Evolutionary conservation across 176 grass and related monocot species (phyloP).

Genomic region (Aechmea fasciata): DNA sequence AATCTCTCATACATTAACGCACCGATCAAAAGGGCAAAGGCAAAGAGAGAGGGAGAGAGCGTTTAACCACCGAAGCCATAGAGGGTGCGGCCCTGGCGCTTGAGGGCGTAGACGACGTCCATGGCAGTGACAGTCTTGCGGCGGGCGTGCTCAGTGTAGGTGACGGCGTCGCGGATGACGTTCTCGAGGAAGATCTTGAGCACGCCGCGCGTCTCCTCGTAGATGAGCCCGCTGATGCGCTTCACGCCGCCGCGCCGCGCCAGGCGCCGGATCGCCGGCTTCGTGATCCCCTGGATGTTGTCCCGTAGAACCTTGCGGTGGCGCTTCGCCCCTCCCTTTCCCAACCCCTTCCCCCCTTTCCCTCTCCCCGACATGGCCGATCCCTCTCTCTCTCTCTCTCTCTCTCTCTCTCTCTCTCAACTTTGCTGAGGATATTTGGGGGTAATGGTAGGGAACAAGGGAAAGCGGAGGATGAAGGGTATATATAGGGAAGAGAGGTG

Average conservation of each 20-base stretch:
- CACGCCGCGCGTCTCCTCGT: conserved; percentile 23
- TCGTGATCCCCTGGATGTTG: conserved; percentile 25
- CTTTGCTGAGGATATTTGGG: neutral
- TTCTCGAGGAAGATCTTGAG: conserved; percentile 29
- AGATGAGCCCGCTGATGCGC: conserved; percentile 26
- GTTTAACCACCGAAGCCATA: conserved; percentile 7
- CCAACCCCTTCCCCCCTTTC: conserved; percentile 23
- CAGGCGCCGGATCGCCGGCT: conserved; percentile 25
- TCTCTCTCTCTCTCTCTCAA: neutral
- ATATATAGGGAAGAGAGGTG: neutral
- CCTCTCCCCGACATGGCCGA: conserved; percentile 19
- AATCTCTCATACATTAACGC: neutral
- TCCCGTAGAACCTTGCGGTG: conserved; percentile 25
- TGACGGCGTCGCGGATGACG: conserved; percentile 23
- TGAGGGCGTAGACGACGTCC: conserved; percentile 28
- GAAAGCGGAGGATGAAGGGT: neutral
- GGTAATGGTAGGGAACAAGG: neutral
- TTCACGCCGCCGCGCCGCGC: conserved; percentile 24
- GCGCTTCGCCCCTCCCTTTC: conserved; percentile 24
- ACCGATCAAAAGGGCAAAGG: neutral
- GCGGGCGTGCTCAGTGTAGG: conserved; percentile 24
- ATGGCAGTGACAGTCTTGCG: conserved; percentile 25
- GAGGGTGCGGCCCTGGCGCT: conserved; percentile 11
- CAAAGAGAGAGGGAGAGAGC: neutral
- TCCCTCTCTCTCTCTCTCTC: neutral